Conservation (phyloP, 805 yeast species). For the Clavispora asparagi region DNA sequence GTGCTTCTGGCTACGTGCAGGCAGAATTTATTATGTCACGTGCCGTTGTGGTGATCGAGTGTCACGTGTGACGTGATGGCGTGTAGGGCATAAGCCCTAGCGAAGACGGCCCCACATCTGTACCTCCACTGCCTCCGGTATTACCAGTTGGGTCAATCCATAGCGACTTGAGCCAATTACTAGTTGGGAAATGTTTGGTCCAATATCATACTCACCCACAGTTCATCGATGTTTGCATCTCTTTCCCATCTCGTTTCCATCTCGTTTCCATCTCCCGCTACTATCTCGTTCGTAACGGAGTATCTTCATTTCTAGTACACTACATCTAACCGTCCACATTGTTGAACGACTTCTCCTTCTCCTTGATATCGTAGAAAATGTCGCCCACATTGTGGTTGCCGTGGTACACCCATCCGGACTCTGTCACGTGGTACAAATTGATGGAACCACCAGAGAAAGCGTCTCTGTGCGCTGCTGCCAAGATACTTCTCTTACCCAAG, state of each 20-base stretch:
- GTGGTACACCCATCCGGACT: slow-evolving; percentile 91
- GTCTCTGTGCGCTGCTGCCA: slow-evolving; percentile 98
- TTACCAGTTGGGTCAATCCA: too few species aligned
- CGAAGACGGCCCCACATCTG: too few species aligned
- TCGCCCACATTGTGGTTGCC: slow-evolving; percentile 93
- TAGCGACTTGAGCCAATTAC: too few species aligned
- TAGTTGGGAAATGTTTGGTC: too few species aligned
- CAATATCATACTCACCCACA: too few species aligned
- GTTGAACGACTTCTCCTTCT: slow-evolving; percentile 81
- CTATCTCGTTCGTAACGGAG: background rate
- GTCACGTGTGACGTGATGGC: background rate
- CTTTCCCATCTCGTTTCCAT: too few species aligned
- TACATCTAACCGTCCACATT: slow-evolving; percentile 54
- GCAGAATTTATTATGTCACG: background rate
- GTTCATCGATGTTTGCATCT: too few species aligned
- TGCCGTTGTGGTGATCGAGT: background rate
- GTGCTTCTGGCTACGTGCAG: background rate
- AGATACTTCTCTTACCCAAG: slow-evolving; percentile 89
- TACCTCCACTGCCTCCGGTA: too few species aligned
- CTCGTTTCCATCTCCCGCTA: too few species aligned
- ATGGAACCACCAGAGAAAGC: slow-evolving; percentile 97
- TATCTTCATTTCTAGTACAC: background rate
- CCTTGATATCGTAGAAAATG: slow-evolving; percentile 87
- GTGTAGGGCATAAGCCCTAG: background rate
- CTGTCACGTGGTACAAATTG: slow-evolving; percentile 88